Evolutionary conservation across 2,329 filamentous ascomycete genomes (phyloP).

Genomic region (Fusarium veterinarium): DNA sequence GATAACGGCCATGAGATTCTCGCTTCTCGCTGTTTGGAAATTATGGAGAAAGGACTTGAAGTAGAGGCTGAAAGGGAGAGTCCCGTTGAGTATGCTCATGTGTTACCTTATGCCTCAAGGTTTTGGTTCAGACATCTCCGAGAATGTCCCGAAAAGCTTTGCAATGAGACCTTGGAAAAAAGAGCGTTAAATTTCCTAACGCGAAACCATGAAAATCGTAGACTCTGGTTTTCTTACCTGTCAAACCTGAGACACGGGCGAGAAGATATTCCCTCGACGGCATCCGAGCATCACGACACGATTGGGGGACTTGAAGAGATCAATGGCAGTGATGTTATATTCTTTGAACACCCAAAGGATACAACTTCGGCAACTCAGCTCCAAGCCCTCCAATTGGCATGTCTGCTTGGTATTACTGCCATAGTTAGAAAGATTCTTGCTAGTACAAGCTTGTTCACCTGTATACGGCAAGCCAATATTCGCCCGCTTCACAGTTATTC

Average conservation of each 20-base stretch:
- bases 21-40: slow-evolving; percentile 4
- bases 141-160: neutral
- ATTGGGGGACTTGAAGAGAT: neutral
- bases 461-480: neutral
- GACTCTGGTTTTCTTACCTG: slow-evolving; percentile 10
- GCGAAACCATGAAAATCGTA: neutral
- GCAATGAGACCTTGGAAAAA: neutral
- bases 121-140: slow-evolving; percentile 13
- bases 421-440: neutral
- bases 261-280: neutral
- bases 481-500: neutral
- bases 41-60: neutral
- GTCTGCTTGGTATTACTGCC: neutral
- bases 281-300: neutral
- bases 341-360: neutral
- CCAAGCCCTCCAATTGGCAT: slow-evolving; percentile 2
- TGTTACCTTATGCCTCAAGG: neutral
- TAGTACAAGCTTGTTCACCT: neutral
- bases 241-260: neutral
- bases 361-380: neutral
- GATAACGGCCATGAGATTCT: neutral
- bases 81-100: neutral
- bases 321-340: neutral
- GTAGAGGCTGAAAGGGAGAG: neutral
- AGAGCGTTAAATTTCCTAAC: neutral